Base-by-base conservation (phyloP, 768 basidiomycete genomes). In the Lanmaoa rubissima region DNA sequence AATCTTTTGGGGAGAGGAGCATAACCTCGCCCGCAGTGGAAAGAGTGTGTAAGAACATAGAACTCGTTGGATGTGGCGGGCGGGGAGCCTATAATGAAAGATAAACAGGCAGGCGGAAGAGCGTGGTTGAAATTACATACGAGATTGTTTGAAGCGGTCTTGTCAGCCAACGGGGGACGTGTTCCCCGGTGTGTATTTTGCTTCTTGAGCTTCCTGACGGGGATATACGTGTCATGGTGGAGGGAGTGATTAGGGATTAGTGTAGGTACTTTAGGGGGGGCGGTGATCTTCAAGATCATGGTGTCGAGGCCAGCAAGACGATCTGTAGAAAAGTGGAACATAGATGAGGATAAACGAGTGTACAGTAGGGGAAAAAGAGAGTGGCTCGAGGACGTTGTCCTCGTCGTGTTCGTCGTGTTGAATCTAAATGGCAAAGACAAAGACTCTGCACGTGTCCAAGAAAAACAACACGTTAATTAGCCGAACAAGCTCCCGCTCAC, bases 291-390 rank as follows among this genome's bases (percentile, higher is more conserved):
- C 63, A 75, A 67, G 64, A 76, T 58, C 71, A 74, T 66, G 50
- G 65, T 57, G 68, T 77, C 75, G 53, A 77, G 75, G 34, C 76
- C 76, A 72, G 75, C 76, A 69, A 76, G 76, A 75, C 75, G 67
- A 56, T 74, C 72, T 41, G 67, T 60, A 53, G 74, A 73, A 52
- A 76, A 69, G 57, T 71, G 71, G 55, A 73, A 69, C 72, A 74
- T 74, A 58, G 44, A 51, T 24, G 21, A 24, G 8, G n/a, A 45
- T 8, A 57, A 65, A 65, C 43, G 65, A 65, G 42, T 3, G 65
- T 55, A 6, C 35, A 41, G 34, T 28, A 14, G 28, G 28, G 12
- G 19, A 41, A 34, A 47, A 47, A 40, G 48, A 53, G 24, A 34
- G 51, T 31, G 50, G 52, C 55, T 17, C 21, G 53, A 21, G 51